Evolutionary conservation across 129 eudicot species (phyloP).

Genomic region (Smallanthus sonchifolius): DNA sequence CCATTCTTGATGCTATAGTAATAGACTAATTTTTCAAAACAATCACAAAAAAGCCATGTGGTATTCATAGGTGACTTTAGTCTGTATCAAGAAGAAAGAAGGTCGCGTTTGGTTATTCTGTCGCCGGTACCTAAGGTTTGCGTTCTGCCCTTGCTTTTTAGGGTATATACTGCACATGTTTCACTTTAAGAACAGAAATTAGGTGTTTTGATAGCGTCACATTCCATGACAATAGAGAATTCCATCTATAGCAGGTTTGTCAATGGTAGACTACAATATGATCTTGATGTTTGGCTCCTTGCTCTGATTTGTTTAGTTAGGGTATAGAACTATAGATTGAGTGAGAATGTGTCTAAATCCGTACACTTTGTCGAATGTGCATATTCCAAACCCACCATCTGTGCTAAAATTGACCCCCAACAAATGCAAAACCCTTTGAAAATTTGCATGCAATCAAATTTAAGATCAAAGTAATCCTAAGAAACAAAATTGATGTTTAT

Average conservation of each 20-base stretch:
- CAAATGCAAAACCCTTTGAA: not conserved
- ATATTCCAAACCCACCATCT: not conserved
- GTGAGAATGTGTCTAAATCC: not conserved
- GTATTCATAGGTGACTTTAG: no score
- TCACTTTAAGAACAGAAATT: not conserved
- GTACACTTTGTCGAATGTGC: not conserved
- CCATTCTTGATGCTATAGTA: no score
- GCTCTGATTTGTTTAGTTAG: not conserved
- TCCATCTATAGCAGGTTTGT: no score
- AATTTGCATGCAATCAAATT: not conserved
- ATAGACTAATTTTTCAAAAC: no score
- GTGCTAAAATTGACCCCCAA: no score
- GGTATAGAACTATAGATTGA: not conserved
- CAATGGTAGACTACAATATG: no score
- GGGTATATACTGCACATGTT: not conserved
- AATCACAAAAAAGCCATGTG: no score
- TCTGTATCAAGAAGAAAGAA: constrained; percentile 68
- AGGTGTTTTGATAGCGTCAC: not conserved
- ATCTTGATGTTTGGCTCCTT: not conserved
- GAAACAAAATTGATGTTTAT: not conserved
- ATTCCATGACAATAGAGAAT: not conserved
- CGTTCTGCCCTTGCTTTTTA: not conserved
- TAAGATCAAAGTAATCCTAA: not conserved
- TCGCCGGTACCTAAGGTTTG: constrained; percentile 85
- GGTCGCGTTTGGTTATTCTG: constrained; percentile 65